These are phyloP conservation scores for Cicer judaicum DNA, from an alignment of 306 rosid species.

Conservation along the genomic window DNA sequence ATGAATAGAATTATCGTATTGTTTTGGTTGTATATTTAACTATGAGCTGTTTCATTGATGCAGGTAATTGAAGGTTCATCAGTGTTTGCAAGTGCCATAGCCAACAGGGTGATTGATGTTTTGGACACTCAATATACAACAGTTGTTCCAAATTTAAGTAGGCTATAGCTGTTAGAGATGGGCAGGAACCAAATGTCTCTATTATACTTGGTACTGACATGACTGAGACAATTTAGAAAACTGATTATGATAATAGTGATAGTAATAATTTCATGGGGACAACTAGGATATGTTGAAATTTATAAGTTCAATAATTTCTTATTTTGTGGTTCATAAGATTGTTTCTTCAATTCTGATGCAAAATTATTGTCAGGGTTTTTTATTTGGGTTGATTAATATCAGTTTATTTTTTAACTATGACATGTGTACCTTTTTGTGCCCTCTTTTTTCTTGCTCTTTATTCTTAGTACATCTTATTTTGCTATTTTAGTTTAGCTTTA, in stretches of 20 bases:
- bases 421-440: not conserved
- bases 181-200: conserved; percentile 23
- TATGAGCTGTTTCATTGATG: conserved; percentile 32
- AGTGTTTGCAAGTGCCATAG: conserved; percentile 75
- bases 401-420: not conserved
- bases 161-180: conserved; percentile 7
- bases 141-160: conserved; percentile 45
- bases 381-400: not conserved
- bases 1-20: conserved; percentile 16
- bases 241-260: not conserved
- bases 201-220: not conserved
- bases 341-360: conserved; percentile 12
- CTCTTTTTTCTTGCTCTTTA: not conserved
- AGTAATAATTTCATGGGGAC: conserved; percentile 28
- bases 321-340: conserved; percentile 21
- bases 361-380: not conserved
- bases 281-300: conserved; percentile 19
- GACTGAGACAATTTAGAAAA: not conserved
- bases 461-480: not conserved
- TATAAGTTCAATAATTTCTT: conserved; percentile 27
- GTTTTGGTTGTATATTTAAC: conserved; percentile 15
- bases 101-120: conserved; percentile 72
- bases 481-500: conserved; percentile 39
- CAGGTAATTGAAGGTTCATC: conserved; percentile 79
- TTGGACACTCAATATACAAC: conserved; percentile 64